Evolutionary conservation across 192 early-diverging fungal genomes (phyloP).

Genomic region (Coemansia sp.): DNA sequence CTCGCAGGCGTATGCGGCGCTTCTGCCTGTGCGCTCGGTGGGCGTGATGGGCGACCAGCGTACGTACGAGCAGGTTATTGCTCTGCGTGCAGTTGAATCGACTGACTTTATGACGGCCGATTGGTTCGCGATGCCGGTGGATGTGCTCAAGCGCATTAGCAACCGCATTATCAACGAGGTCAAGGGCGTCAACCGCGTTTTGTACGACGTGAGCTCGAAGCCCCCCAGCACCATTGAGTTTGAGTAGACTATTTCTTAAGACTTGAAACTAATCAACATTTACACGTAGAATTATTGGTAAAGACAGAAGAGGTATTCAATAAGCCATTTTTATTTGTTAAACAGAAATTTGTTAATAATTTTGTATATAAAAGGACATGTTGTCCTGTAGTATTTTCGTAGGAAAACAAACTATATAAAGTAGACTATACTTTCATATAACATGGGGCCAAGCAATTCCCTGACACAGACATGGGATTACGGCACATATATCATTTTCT

Average conservation of each 20-base stretch:
- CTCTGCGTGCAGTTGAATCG: constrained; percentile 92
- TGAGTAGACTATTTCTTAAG: constrained; percentile 60
- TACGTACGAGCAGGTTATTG: constrained; percentile 99
- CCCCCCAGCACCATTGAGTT: constrained; percentile 99
- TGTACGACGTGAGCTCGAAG: constrained; percentile 97
- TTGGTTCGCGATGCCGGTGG: constrained; percentile 86
- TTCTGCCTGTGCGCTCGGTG: constrained; percentile 92
- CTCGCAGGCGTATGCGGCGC: constrained; percentile 95
- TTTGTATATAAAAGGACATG: too few relatives aligned
- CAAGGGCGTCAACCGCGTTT: constrained; percentile 94
- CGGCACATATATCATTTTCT: too few relatives aligned
- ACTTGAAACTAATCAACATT: too few relatives aligned
- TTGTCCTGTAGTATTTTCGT: too few relatives aligned
- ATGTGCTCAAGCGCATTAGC: constrained; percentile 87
- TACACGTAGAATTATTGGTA: too few relatives aligned
- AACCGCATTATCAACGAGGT: constrained; percentile 99
- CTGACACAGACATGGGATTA: too few relatives aligned
- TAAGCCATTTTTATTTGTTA: too few relatives aligned
- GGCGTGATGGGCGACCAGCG: constrained; percentile 99
- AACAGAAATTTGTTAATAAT: too few relatives aligned
- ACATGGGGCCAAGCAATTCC: too few relatives aligned
- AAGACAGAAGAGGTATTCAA: too few relatives aligned
- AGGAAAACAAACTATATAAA: too few relatives aligned
- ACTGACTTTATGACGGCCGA: constrained; percentile 99
- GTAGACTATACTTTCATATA: too few relatives aligned